phyloP scores from a whole-genome alignment of 73 alveolate genomes.

The Effrenium voratum region DNA sequence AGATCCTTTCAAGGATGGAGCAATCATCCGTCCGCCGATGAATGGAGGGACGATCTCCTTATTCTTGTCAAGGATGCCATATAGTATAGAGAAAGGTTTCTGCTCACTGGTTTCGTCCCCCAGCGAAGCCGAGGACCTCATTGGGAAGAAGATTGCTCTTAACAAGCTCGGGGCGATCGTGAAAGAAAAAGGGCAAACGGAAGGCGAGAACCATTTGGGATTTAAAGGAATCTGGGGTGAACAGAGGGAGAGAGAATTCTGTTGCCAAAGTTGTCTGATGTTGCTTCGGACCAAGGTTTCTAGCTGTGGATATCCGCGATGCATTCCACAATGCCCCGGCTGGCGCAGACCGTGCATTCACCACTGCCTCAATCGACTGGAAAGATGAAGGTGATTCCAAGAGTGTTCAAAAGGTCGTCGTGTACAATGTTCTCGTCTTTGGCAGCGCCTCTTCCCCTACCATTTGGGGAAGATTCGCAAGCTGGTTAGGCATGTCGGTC shows the following conservation, averaged over 20 bases:
- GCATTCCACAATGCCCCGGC: conserved; percentile 39
- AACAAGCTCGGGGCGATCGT: conserved; percentile 28
- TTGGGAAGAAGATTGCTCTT: background rate
- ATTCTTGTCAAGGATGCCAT: background rate
- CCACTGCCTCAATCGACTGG: background rate
- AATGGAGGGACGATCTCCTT: background rate
- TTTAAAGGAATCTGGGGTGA: background rate
- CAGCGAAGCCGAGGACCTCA: background rate
- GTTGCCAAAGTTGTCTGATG: background rate
- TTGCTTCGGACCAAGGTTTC: background rate
- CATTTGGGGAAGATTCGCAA: background rate
- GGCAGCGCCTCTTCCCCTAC: conserved; percentile 5
- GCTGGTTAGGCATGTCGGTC: background rate
- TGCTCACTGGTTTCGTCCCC: background rate
- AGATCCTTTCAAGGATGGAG: background rate
- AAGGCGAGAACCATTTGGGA: conserved; percentile 19
- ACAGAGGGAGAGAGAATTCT: conserved; percentile 9
- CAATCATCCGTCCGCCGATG: background rate
- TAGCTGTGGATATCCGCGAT: background rate
- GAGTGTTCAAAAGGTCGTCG: background rate
- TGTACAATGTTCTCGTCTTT: background rate
- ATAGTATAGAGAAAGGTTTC: background rate
- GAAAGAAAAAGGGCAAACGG: background rate
- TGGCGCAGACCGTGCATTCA: background rate
- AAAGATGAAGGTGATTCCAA: too few species aligned